Base-by-base conservation (phyloP, 129 eudicot genomes). In the Flaveria linearis region DNA sequence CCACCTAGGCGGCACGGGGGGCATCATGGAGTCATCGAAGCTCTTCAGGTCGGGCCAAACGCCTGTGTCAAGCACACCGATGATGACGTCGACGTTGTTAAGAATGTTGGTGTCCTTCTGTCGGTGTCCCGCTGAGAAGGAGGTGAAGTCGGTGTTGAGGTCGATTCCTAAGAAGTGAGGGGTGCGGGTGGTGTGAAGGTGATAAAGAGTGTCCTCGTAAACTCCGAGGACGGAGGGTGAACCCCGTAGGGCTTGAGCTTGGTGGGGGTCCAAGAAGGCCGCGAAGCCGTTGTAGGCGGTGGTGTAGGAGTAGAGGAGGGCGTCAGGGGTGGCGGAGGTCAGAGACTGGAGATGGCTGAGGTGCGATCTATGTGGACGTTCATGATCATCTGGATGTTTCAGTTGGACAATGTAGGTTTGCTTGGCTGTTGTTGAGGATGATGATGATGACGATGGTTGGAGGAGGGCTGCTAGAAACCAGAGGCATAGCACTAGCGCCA, bases 61-160 rank as follows among this genome's bases (percentile, higher is more conserved):
- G 9, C 97, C 96, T 47, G 97, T 89, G 68, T 92, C 98, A 9
- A 92, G 76, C 0, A 92, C 89, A 0, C 96, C 98, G 0, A 89
- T 26, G 12, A 92, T 82, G 39, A 92, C 98, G 55, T 90, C 94
- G 2, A 74, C 72, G 0, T 84, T 65, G 3, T 85, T 89, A 22
- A 50, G 68, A 56, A 72, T 76, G 15, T 28, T 28, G 30, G 3
- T 28, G 30, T 2, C 30, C 30, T 28, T 3, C 3, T 28, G 3
- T 28, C 30, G 30, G 30, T 28, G 30, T 28, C 30, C 30, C 3
- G 73, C 75, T 12, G 78, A 82, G 83, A 82, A 72, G 16, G 64
- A 46, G 9, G 80, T 82, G 42, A 68, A 50, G 14, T 78, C 84
- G 1, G 39, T 33, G 39, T 50, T 45, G 22, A 20, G 22, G 2